These are phyloP conservation scores for Tulasnella calospora DNA, from an alignment of 768 basidiomycete genomes.

Conservation along the genomic window DNA sequence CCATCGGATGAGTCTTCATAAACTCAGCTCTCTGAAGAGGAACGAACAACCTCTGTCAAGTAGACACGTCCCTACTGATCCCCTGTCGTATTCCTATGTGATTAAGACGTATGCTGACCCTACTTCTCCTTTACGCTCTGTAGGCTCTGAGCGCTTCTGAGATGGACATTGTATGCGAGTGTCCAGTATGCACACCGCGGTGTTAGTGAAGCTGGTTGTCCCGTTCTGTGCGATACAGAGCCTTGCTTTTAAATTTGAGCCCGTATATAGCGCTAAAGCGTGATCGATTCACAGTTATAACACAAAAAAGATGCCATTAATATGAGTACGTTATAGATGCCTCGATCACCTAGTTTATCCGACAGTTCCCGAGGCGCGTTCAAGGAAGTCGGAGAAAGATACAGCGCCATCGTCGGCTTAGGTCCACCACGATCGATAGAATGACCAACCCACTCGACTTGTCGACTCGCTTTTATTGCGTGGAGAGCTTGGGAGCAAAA, in stretches of 20 bases:
- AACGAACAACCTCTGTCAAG: constrained; percentile 7
- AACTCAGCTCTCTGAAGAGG: constrained; percentile 24
- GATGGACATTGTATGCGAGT: not conserved
- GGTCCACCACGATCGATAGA: not conserved
- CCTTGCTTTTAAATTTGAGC: no score
- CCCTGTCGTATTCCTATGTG: not conserved
- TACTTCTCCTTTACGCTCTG: not conserved
- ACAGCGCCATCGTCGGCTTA: not conserved
- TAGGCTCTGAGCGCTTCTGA: not conserved
- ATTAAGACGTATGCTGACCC: not conserved
- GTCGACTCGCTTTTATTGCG: not conserved
- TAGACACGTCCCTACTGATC: constrained; percentile 1
- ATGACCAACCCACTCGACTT: not conserved
- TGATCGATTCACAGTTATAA: no score
- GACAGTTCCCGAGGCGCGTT: no score
- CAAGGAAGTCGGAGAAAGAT: not conserved
- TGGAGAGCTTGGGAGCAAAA: not conserved
- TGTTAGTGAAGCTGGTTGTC: not conserved
- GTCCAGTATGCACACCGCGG: not conserved
- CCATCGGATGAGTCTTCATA: constrained; percentile 8
- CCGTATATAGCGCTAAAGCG: no score
- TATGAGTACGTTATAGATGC: no score
- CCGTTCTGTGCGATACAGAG: no score
- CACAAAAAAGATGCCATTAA: no score
- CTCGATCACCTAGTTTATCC: no score